phyloP scores from a whole-genome alignment of 2,329 filamentous ascomycete species.

The Aspergillus tubingensis region DNA sequence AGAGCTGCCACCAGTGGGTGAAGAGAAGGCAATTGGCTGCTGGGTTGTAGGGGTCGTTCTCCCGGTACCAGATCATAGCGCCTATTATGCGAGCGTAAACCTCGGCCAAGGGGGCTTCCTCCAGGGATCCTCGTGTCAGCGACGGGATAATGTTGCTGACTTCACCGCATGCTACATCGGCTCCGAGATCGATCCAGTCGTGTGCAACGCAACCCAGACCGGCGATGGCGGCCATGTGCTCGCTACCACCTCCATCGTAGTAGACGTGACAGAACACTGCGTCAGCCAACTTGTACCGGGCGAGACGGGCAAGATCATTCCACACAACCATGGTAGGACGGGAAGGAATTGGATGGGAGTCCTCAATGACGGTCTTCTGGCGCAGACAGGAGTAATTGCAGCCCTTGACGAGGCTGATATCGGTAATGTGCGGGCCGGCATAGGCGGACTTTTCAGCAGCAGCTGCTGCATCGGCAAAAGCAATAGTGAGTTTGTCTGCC shows the following conservation, averaged over 20 bases:
- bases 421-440: background rate
- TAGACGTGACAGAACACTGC: slow-evolving; percentile 1
- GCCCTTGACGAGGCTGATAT: background rate
- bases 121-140: background rate
- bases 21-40: background rate
- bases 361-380: slow-evolving; percentile 1
- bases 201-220: background rate
- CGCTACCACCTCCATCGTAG: background rate
- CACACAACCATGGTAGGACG: background rate
- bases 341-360: background rate
- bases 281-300: slow-evolving; percentile 1
- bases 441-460: background rate
- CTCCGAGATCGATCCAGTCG: background rate
- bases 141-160: background rate
- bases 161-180: background rate
- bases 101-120: background rate
- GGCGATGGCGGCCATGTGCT: background rate
- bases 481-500: background rate
- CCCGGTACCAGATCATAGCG: background rate
- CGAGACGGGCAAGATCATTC: background rate
- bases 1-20: slow-evolving; percentile 4
- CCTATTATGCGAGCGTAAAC: background rate
- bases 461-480: background rate
- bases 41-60: background rate
- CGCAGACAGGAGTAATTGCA: background rate